phyloP scores from a whole-genome alignment of 2,329 filamentous ascomycete species.

The Fusarium acutatum region DNA sequence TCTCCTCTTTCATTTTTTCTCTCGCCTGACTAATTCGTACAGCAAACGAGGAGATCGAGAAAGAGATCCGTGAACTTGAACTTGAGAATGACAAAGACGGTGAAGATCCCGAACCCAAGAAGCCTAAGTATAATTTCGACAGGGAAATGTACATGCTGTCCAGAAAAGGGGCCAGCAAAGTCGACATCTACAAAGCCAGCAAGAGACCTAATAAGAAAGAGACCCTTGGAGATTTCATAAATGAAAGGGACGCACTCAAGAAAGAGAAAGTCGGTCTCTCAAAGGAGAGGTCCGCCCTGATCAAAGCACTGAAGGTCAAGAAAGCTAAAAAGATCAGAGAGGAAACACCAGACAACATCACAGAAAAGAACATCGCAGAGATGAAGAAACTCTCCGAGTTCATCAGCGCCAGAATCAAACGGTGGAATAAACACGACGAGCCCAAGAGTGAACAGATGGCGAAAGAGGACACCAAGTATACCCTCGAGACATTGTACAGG shows the following conservation, averaged over 20 bases:
- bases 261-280: neutral
- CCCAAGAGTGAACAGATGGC: neutral
- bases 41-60: neutral
- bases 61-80: neutral
- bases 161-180: neutral
- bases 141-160: neutral
- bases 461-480: neutral
- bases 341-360: neutral
- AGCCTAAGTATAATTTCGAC: neutral
- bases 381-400: neutral
- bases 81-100: neutral
- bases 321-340: neutral
- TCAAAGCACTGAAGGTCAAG: neutral
- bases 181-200: neutral
- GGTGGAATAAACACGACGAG: neutral
- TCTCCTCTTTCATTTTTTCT: neutral
- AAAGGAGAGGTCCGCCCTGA: neutral
- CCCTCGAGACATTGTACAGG: neutral
- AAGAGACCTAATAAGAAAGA: neutral
- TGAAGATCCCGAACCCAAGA: neutral
- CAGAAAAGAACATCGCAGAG: neutral
- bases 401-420: neutral
- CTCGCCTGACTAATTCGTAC: neutral
- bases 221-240: neutral
- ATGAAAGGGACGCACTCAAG: neutral